phyloP scores from a whole-genome alignment of 75 land plant species.

The Selaginella tamariscina region DNA sequence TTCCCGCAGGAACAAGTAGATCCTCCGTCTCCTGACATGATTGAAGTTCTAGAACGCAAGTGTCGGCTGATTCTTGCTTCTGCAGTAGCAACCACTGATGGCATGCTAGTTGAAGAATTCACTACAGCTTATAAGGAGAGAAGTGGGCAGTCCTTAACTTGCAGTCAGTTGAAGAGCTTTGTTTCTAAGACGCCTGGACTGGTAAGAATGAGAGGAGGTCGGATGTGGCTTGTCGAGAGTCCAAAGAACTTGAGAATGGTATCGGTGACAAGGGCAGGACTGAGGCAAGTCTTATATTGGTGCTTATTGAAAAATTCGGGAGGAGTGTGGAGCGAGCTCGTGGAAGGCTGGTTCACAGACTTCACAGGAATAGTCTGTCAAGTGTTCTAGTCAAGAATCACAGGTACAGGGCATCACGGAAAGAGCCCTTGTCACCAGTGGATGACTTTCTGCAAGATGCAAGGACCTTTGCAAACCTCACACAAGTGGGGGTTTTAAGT shows the following conservation, averaged over 20 bases:
- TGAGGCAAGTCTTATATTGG: conserved; percentile 34
- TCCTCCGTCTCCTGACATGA: background rate
- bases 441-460: conserved; percentile 22
- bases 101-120: conserved; percentile 18
- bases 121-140: conserved; percentile 17
- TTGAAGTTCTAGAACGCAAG: conserved; percentile 17
- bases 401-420: conserved; percentile 22
- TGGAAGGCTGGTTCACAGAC: conserved; percentile 34
- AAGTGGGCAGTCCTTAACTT: conserved; percentile 15
- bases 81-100: conserved; percentile 13
- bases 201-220: conserved; percentile 2
- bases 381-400: conserved; percentile 21
- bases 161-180: conserved; percentile 9
- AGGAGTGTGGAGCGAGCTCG: conserved; percentile 28
- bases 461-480: conserved; percentile 18
- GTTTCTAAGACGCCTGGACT: conserved; percentile 22
- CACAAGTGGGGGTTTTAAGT: background rate
- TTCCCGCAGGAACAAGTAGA: no score
- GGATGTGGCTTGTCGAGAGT: conserved; percentile 4
- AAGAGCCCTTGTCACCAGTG: conserved; percentile 19
- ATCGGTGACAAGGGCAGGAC: conserved; percentile 24
- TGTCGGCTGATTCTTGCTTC: conserved; percentile 26
- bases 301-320: conserved; percentile 23
- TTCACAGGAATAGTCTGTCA: conserved; percentile 23
- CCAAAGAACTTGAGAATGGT: conserved; percentile 20